Evolutionary conservation across 345 rosid species (phyloP), one percentile per base, ranked within the genome.

Genomic region (Linum lewisii): DNA sequence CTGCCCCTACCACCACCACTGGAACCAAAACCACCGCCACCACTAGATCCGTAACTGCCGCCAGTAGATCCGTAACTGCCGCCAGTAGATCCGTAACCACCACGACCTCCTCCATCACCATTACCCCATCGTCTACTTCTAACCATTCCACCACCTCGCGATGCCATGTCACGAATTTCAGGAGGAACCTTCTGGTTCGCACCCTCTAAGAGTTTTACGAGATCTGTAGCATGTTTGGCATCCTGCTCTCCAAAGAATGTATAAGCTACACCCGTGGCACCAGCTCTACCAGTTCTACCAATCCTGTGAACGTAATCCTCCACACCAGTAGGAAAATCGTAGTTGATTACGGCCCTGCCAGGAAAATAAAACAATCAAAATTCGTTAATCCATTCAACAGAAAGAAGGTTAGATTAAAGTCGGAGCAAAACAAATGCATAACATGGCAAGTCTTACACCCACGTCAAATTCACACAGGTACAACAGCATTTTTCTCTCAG

Each of bases 301-400:
- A 93, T 93, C 74, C 99, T 79, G 66, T 93, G 99, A 61, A 93
- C 97, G 71, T 93, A 93, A 62, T 93, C 99, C 72, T 93, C 99
- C 60, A 89, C 92, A 61, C 99, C 99, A 32, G 86, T 89, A 10
- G 99, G 97, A 61, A 93, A 93, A 70, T 93, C 99, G 70, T 87
- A 93, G 70, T 93, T 93, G 71, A 93, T 60, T 44, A 93, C 99
- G 74, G 77, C 96, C 85, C 99, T 93, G 82, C 29, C 1, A 70
- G 54, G 67, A 45, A 60, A 23, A n/a, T n/a, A 45, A 52, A 24
- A 52, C 16, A 24, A 52, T 9, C 56, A 52, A 29, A 20, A 7
- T 38, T n/a, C 24, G 37, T 32, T 1, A 57, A 20, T 38, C 25
- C 45, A 16, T 25, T 54, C 26, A 22, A 20, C 8, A 21, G 29